Percentiles rank a stretch among this genome's conserved stretches.
phyloP scores from a whole-genome alignment of 495 filamentous ascomycete species.

The Elasticomyces elasticus region DNA sequence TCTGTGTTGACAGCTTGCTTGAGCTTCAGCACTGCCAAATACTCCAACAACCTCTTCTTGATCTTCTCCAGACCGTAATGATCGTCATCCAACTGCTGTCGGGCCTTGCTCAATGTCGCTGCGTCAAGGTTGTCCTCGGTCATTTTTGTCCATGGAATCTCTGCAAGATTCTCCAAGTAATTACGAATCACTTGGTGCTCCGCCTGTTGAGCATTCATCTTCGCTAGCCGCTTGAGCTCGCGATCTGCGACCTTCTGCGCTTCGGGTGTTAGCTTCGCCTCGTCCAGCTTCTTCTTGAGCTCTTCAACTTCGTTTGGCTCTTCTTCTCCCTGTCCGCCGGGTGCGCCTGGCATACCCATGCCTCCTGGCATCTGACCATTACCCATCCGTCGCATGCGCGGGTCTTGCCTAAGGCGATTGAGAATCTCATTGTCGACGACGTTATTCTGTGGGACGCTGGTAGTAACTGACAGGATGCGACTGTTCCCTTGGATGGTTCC shows the following conservation, averaged over 20 bases:
- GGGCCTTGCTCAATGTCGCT: constrained; percentile 65
- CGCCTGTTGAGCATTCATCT: constrained; percentile 90
- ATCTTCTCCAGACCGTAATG: constrained; percentile 96
- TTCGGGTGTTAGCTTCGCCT: constrained; percentile 63
- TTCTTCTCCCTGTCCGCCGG: constrained; percentile 49
- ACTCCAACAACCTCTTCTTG: constrained; percentile 92
- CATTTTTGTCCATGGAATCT: constrained; percentile 83
- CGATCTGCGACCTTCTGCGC: constrained; percentile 80
- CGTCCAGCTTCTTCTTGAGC: constrained; percentile 74
- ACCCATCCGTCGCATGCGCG: constrained; percentile 39
- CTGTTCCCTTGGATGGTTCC: constrained; percentile 70
- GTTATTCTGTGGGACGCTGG: constrained; percentile 27
- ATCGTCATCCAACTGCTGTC: constrained; percentile 88
- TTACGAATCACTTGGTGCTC: constrained; percentile 89
- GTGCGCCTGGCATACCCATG: constrained; percentile 35
- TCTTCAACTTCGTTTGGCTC: constrained; percentile 73
- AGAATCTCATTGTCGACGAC: constrained; percentile 39
- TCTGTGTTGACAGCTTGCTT: constrained; percentile 82
- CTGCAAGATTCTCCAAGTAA: constrained; percentile 90
- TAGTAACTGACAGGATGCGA: constrained; percentile 62
- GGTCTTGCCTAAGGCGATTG: constrained; percentile 43
- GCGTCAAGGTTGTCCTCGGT: constrained; percentile 83
- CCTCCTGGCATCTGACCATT: constrained; percentile 39
- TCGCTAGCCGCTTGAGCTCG: constrained; percentile 78
- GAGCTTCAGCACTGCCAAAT: constrained; percentile 85